Percentiles rank a stretch among this genome's conserved stretches.
phyloP scores from a whole-genome alignment of 2,329 filamentous ascomycete species.

The Mycosphaerelloides madeirae region DNA sequence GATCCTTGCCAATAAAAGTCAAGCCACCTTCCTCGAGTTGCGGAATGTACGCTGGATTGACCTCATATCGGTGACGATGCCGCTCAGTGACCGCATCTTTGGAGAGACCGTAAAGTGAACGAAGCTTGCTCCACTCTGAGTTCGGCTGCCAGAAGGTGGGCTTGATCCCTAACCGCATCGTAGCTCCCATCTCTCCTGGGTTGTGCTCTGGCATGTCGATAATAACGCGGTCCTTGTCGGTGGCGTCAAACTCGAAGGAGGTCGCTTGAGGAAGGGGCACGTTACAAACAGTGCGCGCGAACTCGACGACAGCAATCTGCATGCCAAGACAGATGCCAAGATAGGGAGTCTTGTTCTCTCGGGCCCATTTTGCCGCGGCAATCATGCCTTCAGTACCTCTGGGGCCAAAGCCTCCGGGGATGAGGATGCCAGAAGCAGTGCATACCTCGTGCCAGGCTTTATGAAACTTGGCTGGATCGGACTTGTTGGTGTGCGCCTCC shows the following conservation, averaged over 20 bases:
- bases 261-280: slow-evolving; percentile 50
- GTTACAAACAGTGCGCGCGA: slow-evolving; percentile 69
- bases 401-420: slow-evolving; percentile 74
- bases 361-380: slow-evolving; percentile 76
- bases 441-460: slow-evolving; percentile 73
- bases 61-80: slow-evolving; percentile 85
- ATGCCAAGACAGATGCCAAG: slow-evolving; percentile 88
- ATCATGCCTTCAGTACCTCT: slow-evolving; percentile 91
- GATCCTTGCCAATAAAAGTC: slow-evolving; percentile 73
- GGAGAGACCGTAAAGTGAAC: slow-evolving; percentile 62
- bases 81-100: slow-evolving; percentile 56
- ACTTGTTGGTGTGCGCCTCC: slow-evolving; percentile 59
- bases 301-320: slow-evolving; percentile 90
- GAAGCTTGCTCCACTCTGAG: slow-evolving; percentile 73
- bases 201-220: slow-evolving; percentile 91
- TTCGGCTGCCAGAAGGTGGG: slow-evolving; percentile 69
- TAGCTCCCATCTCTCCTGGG: slow-evolving; percentile 72
- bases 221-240: slow-evolving; percentile 65
- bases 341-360: slow-evolving; percentile 74
- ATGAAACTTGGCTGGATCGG: slow-evolving; percentile 69
- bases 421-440: slow-evolving; percentile 63
- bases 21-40: slow-evolving; percentile 64
- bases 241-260: slow-evolving; percentile 54
- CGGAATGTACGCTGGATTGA: slow-evolving; percentile 74
- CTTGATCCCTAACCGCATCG: slow-evolving; percentile 77